Conservation (phyloP, 345 rosid genomes). For the Eucalyptus sp. region DNA sequence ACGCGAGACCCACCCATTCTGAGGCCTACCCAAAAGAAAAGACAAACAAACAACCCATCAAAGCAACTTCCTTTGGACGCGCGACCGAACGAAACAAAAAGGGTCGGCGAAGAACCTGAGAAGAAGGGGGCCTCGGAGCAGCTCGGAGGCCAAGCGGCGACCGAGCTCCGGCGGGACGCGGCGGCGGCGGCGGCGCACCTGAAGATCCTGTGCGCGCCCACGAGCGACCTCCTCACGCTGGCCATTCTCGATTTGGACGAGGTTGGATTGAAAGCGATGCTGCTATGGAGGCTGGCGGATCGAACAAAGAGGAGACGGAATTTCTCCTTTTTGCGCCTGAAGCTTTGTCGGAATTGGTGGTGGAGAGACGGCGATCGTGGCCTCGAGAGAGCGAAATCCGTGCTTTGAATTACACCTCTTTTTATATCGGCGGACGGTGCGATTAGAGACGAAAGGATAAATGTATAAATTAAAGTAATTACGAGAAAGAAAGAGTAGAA, state of each 20-base stretch:
- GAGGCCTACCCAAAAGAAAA: conserved; percentile 23
- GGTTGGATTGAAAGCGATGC: background rate
- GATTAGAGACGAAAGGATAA: background rate
- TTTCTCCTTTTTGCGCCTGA: background rate
- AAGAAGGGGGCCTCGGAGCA: background rate
- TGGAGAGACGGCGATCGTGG: background rate
- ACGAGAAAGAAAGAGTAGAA: background rate
- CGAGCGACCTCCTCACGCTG: conserved; percentile 29
- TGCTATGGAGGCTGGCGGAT: background rate
- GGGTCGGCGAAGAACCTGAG: conserved; percentile 5
- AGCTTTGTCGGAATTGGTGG: background rate
- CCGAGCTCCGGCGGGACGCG: conserved; percentile 8
- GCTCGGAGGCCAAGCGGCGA: background rate
- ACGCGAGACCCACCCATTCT: conserved; percentile 18
- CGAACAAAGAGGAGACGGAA: background rate
- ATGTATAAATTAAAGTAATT: background rate
- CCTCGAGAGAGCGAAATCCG: background rate
- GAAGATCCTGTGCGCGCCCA: conserved; percentile 29
- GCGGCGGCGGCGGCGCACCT: conserved; percentile 3
- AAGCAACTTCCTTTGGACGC: background rate
- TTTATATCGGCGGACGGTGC: background rate
- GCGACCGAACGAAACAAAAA: background rate
- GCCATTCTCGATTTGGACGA: conserved; percentile 19
- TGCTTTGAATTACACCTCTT: background rate
- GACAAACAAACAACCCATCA: background rate